Conservation (phyloP, 441 rosid genomes). For the Theobroma grandiflorum region DNA sequence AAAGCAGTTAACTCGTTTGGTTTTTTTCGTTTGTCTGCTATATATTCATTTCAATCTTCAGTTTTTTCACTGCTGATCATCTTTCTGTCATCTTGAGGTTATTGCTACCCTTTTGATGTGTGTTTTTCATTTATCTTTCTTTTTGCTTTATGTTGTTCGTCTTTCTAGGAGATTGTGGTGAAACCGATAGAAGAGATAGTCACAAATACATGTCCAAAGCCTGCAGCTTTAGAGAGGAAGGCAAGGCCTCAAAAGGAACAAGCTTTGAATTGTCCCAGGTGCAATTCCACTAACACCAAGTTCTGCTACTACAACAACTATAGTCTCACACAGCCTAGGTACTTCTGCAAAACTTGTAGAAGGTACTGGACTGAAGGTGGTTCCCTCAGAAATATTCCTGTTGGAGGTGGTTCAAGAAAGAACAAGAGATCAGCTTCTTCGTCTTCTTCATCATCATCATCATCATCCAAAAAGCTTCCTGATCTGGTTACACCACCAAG, state of each 20-base stretch:
- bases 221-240: constrained; percentile 52
- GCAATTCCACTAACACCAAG: constrained; percentile 92
- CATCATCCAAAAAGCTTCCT: constrained; percentile 65
- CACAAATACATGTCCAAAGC: constrained; percentile 58
- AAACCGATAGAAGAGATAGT: constrained; percentile 83
- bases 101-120: constrained; percentile 12
- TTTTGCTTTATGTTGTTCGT: neutral
- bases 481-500: constrained; percentile 51
- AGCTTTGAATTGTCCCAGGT: constrained; percentile 89
- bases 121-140: neutral
- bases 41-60: constrained; percentile 16
- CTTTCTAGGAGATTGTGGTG: constrained; percentile 77
- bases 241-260: constrained; percentile 74
- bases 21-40: constrained; percentile 39
- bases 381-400: constrained; percentile 89
- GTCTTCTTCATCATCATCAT: constrained; percentile 41
- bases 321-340: constrained; percentile 94
- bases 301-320: constrained; percentile 98
- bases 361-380: constrained; percentile 99
- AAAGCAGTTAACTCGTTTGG: constrained; percentile 42
- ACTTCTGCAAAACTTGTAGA: constrained; percentile 89
- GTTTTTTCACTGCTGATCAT: constrained; percentile 10
- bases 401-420: constrained; percentile 92
- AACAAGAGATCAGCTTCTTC: constrained; percentile 72
- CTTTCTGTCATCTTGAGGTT: constrained; percentile 37